These are phyloP conservation scores for Huntiella omanensis DNA, from an alignment of 2,329 filamentous ascomycete species.

Conservation along the genomic window DNA sequence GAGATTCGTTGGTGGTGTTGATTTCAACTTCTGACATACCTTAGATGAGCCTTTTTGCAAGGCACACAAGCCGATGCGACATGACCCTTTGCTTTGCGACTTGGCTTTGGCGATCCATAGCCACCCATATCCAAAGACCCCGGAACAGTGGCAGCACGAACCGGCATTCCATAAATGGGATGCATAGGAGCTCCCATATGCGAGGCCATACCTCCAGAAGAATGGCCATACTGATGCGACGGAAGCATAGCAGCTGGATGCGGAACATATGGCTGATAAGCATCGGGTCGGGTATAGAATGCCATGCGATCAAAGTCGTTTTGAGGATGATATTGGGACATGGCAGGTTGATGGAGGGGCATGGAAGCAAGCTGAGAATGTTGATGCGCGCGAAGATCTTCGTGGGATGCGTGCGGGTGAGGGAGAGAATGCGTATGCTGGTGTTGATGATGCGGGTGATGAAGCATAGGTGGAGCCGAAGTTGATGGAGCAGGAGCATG, in stretches of 20 bases:
- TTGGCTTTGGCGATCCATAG: slow-evolving; percentile 38
- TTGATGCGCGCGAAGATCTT: slow-evolving; percentile 36
- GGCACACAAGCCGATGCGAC: slow-evolving; percentile 73
- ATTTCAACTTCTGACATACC: slow-evolving; percentile 24
- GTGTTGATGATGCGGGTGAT: too few relatives aligned
- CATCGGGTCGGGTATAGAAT: slow-evolving; percentile 23
- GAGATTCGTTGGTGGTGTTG: neutral
- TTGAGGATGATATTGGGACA: slow-evolving; percentile 12
- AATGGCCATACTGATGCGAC: slow-evolving; percentile 5
- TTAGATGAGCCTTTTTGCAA: slow-evolving; percentile 67
- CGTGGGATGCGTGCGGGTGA: slow-evolving; percentile 20
- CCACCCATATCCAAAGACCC: slow-evolving; percentile 22
- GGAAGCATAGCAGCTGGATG: slow-evolving; percentile 8
- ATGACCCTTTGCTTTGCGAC: slow-evolving; percentile 58
- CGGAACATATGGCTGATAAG: slow-evolving; percentile 12
- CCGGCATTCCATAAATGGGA: slow-evolving; percentile 6
- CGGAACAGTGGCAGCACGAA: slow-evolving; percentile 4
- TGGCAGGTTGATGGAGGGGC: slow-evolving; percentile 13
- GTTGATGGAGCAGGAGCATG: too few relatives aligned
- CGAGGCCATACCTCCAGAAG: slow-evolving; percentile 14
- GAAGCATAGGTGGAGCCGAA: too few relatives aligned
- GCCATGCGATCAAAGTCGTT: slow-evolving; percentile 20
- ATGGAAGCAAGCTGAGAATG: slow-evolving; percentile 3
- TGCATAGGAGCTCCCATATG: slow-evolving; percentile 14
- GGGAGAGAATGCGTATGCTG: too few relatives aligned